A percentile compares a stretch with the other conserved stretches of the same genome.
Conservation (phyloP, 2,329 filamentous ascomycete species). For the Penicillium verrucosum region DNA sequence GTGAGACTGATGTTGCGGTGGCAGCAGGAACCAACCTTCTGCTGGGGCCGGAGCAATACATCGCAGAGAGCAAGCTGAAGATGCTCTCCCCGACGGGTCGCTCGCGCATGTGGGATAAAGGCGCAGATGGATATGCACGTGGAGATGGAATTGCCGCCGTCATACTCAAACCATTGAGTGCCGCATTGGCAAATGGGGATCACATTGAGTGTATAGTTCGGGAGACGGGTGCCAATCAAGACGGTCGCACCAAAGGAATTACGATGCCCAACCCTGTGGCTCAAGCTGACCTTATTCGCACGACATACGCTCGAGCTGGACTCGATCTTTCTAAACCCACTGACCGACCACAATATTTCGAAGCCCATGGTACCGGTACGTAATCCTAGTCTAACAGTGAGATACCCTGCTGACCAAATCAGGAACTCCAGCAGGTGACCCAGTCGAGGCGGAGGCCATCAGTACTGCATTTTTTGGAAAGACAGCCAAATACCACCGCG, state of each 20-base stretch:
- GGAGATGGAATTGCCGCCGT: conserved; percentile 53
- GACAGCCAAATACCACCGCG: conserved; percentile 6
- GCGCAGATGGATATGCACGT: conserved; percentile 51
- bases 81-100: conserved; percentile 53
- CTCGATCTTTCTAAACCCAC: conserved; percentile 29
- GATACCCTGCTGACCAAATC: background rate
- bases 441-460: conserved; percentile 23
- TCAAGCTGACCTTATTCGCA: conserved; percentile 41
- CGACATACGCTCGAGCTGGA: conserved; percentile 40
- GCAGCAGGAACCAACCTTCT: conserved; percentile 28
- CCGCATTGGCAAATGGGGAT: conserved; percentile 49
- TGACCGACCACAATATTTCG: conserved; percentile 43
- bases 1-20: conserved; percentile 26
- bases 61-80: conserved; percentile 34
- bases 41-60: conserved; percentile 31
- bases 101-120: conserved; percentile 49
- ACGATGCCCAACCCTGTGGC: conserved; percentile 37
- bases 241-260: conserved; percentile 36
- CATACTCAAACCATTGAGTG: conserved; percentile 50
- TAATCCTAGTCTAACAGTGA: background rate
- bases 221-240: conserved; percentile 35
- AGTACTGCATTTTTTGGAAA: conserved; percentile 22
- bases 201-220: conserved; percentile 42
- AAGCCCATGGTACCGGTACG: conserved; percentile 47
- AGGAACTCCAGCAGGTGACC: conserved; percentile 26